Conservation (phyloP, 345 rosid species). For the Pseudoturritis turrita region DNA sequence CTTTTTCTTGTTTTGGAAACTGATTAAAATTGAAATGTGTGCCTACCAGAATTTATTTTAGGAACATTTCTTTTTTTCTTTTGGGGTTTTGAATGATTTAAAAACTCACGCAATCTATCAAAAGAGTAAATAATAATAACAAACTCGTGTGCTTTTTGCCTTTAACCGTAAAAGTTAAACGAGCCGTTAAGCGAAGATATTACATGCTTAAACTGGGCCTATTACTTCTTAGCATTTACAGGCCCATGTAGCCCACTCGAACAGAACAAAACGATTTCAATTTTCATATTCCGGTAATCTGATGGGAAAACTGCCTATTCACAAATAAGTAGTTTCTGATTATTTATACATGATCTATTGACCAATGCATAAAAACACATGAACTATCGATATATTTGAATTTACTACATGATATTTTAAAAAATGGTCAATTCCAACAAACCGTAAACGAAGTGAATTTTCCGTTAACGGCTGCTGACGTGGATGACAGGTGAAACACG, state of each 20-base stretch:
- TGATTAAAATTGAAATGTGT: conserved; percentile 3
- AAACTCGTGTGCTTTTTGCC: background rate
- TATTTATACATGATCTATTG: too few relatives aligned
- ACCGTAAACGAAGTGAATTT: too few relatives aligned
- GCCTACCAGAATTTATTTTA: conserved; percentile 8
- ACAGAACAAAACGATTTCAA: background rate
- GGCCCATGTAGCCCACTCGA: background rate
- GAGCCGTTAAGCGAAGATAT: background rate
- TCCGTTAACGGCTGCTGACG: too few relatives aligned
- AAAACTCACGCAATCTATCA: conserved; percentile 5
- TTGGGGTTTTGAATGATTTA: background rate
- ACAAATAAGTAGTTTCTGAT: too few relatives aligned
- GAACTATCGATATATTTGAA: too few relatives aligned
- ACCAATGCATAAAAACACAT: too few relatives aligned
- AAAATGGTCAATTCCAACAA: too few relatives aligned
- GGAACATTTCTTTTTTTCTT: background rate
- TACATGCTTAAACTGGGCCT: background rate
- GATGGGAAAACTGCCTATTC: too few relatives aligned
- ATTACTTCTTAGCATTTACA: background rate
- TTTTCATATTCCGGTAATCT: too few relatives aligned
- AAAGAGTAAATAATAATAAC: background rate
- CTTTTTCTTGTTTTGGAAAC: conserved; percentile 10
- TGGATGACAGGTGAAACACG: too few relatives aligned
- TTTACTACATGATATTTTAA: too few relatives aligned
- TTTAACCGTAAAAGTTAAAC: background rate